These are phyloP conservation scores for Aeschynomene evenia DNA, from an alignment of 306 rosid genomes.

Conservation along the genomic window DNA sequence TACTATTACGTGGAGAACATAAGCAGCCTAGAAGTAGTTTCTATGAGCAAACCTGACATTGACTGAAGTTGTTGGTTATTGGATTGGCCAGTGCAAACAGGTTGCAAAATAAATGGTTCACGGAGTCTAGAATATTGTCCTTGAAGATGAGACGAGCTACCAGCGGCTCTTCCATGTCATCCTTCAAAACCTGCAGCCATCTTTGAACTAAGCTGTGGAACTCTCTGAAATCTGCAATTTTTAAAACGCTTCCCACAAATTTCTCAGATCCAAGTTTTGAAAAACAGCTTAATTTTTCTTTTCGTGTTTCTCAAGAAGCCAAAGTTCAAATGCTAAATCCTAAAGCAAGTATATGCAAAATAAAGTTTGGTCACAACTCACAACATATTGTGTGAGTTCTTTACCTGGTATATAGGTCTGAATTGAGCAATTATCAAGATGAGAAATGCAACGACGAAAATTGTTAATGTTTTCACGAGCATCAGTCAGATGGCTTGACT, in stretches of 20 bases:
- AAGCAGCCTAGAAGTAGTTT: neutral
- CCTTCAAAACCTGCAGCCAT: constrained; percentile 66
- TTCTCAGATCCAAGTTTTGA: constrained; percentile 7
- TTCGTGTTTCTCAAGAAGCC: neutral
- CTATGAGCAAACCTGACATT: constrained; percentile 48
- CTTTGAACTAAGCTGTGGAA: constrained; percentile 59
- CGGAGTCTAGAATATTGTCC: constrained; percentile 46
- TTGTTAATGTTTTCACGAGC: constrained; percentile 46
- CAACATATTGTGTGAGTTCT: constrained; percentile 10
- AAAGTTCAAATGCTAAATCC: constrained; percentile 21
- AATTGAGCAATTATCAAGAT: constrained; percentile 68
- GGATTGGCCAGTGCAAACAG: constrained; percentile 47
- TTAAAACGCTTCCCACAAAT: constrained; percentile 19
- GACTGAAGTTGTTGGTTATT: constrained; percentile 47
- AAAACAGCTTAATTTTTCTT: neutral
- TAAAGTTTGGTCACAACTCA: constrained; percentile 12
- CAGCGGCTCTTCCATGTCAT: constrained; percentile 59
- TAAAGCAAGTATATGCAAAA: constrained; percentile 9
- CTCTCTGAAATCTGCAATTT: constrained; percentile 67
- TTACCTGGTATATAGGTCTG: constrained; percentile 62
- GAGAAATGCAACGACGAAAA: constrained; percentile 55
- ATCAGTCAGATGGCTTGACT: constrained; percentile 56
- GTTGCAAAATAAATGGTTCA: constrained; percentile 65
- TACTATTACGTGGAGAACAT: neutral
- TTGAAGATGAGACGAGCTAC: constrained; percentile 60